Percentiles rank a stretch among this genome's conserved stretches.
phyloP scores from a whole-genome alignment of 2,329 filamentous ascomycete genomes.

The Helicocarpus griseus region DNA sequence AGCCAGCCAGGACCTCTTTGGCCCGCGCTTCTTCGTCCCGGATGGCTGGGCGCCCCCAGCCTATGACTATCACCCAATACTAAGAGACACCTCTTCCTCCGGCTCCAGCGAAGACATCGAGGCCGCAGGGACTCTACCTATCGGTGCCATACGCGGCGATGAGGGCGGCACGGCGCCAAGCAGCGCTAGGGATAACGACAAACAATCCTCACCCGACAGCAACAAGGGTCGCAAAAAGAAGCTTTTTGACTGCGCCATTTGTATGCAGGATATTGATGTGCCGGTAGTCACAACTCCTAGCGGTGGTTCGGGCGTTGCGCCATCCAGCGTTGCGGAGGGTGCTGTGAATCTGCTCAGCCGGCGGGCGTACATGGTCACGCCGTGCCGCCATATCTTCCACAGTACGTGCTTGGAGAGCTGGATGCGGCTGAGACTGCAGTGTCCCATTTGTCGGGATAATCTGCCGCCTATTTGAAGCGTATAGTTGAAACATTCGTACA shows the following conservation, averaged over 20 bases:
- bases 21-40: constrained; percentile 77
- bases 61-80: constrained; percentile 90
- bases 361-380: constrained; percentile 91
- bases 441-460: constrained; percentile 87
- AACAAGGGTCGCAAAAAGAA: constrained; percentile 42
- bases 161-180: constrained; percentile 28
- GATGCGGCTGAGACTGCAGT: constrained; percentile 89
- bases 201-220: constrained; percentile 15
- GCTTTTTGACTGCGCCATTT: constrained; percentile 86
- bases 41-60: constrained; percentile 53
- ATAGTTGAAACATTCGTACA: background rate
- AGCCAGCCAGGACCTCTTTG: constrained; percentile 72
- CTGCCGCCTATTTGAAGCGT: constrained; percentile 62
- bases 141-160: constrained; percentile 54
- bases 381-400: constrained; percentile 93
- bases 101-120: constrained; percentile 63
- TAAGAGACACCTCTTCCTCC: constrained; percentile 42
- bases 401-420: constrained; percentile 84
- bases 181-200: background rate
- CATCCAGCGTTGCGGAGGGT: constrained; percentile 30
- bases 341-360: constrained; percentile 62
- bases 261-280: constrained; percentile 82
- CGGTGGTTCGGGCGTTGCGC: constrained; percentile 30
- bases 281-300: constrained; percentile 55
- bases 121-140: constrained; percentile 63